These are phyloP conservation scores for Pachysolen tannophilus DNA, from an alignment of 805 yeast genomes.

Conservation along the genomic window DNA sequence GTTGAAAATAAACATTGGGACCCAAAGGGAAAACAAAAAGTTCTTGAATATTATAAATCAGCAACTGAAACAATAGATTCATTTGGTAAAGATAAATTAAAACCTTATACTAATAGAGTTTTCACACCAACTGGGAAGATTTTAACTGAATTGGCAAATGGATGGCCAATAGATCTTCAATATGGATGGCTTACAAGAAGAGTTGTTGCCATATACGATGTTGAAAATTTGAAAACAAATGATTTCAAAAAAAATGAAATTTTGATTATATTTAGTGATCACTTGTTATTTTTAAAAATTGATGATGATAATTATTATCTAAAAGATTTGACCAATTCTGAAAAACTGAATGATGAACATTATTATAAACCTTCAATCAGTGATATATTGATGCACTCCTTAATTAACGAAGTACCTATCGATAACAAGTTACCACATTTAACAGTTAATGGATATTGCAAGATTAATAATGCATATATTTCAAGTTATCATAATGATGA, in stretches of 20 bases:
- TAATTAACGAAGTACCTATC: slow-evolving; percentile 78
- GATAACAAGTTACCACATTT: slow-evolving; percentile 54
- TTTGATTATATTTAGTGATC: slow-evolving; percentile 75
- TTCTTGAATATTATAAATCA: slow-evolving; percentile 37
- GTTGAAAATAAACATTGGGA: slow-evolving; percentile 36
- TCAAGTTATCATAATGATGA: slow-evolving; percentile 31
- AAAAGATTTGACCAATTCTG: too few species aligned
- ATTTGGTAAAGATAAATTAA: slow-evolving; percentile 53
- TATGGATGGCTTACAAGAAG: slow-evolving; percentile 84
- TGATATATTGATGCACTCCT: slow-evolving; percentile 82
- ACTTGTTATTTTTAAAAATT: slow-evolving; percentile 55
- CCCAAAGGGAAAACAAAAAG: slow-evolving; percentile 16
- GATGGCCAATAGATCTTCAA: slow-evolving; percentile 84
- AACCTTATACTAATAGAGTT: slow-evolving; percentile 53
- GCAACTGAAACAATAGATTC: slow-evolving; percentile 68
- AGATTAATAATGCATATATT: slow-evolving; percentile 46
- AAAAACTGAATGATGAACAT: too few species aligned
- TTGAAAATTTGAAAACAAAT: slow-evolving; percentile 16
- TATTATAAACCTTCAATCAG: slow-evolving; percentile 52
- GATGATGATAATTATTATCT: slow-evolving; percentile 26
- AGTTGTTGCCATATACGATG: slow-evolving; percentile 67
- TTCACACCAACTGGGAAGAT: slow-evolving; percentile 91
- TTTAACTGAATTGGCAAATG: slow-evolving; percentile 71
- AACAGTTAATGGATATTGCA: slow-evolving; percentile 61
- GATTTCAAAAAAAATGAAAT: slow-evolving; percentile 37